These are phyloP conservation scores for Eutypella sp. DNA, from an alignment of 2,329 filamentous ascomycete species.

Conservation along the genomic window DNA sequence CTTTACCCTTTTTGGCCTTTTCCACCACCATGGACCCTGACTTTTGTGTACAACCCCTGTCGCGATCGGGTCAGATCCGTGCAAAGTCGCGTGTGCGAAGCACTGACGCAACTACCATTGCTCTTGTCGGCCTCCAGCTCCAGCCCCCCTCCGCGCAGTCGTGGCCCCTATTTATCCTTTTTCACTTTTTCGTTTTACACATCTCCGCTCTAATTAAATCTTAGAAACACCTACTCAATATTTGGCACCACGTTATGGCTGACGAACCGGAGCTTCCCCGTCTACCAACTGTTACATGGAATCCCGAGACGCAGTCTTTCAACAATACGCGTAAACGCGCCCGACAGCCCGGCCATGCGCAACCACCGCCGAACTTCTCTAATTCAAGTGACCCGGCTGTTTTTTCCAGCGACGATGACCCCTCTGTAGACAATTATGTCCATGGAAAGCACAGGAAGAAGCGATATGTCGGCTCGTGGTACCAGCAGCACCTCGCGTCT, in stretches of 20 bases:
- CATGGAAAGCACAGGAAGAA: slow-evolving; percentile 53
- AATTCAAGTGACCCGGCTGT: slow-evolving; percentile 67
- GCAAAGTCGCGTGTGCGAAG: too few relatives aligned
- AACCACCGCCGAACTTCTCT: slow-evolving; percentile 35
- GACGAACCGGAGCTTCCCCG: slow-evolving; percentile 33
- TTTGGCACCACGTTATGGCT: slow-evolving; percentile 20
- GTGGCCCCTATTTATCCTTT: too few relatives aligned
- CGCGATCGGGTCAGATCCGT: too few relatives aligned
- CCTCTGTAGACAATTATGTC: slow-evolving; percentile 59
- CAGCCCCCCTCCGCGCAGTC: too few relatives aligned
- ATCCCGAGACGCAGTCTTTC: slow-evolving; percentile 24
- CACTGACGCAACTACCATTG: too few relatives aligned
- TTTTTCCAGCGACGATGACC: slow-evolving; percentile 70
- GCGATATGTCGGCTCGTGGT: slow-evolving; percentile 64
- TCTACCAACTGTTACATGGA: slow-evolving; percentile 28
- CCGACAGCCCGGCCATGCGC: slow-evolving; percentile 18
- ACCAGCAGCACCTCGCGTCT: slow-evolving; percentile 51
- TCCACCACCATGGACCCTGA: too few relatives aligned
- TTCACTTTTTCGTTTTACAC: too few relatives aligned
- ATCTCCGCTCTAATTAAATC: too few relatives aligned
- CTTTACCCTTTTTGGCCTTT: too few relatives aligned
- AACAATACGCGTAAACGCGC: slow-evolving; percentile 36
- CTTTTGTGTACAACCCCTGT: too few relatives aligned
- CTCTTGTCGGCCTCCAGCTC: too few relatives aligned
- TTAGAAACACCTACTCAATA: not conserved